Percentiles rank a stretch among this genome's conserved stretches.
phyloP scores from a whole-genome alignment of 768 basidiomycete genomes.

The Russula abietina region DNA sequence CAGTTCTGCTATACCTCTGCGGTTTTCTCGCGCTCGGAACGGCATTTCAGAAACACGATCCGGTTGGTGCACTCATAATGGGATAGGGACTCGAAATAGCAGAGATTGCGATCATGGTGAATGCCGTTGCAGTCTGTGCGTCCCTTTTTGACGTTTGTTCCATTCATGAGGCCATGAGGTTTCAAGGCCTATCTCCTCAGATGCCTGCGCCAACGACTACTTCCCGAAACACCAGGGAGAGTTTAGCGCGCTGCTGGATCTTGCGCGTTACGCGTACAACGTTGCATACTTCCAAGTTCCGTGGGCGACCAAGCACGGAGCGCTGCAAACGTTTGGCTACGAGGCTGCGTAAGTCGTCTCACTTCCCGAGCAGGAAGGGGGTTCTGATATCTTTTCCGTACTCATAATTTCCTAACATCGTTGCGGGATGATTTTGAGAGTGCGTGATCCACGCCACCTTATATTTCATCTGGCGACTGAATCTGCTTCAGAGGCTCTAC shows the following conservation, averaged over 20 bases:
- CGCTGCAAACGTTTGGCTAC: conserved; percentile 54
- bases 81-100: conserved; percentile 70
- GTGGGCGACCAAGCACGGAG: conserved; percentile 56
- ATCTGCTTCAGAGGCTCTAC: conserved; percentile 11
- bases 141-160: conserved; percentile 26
- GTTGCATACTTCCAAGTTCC: conserved; percentile 64
- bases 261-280: conserved; percentile 47
- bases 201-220: conserved; percentile 45
- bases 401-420: conserved; percentile 35
- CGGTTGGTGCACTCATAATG: conserved; percentile 50
- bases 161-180: conserved; percentile 1
- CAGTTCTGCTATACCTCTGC: conserved; percentile 50
- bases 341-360: conserved; percentile 49
- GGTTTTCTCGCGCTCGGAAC: conserved; percentile 57
- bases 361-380: not conserved
- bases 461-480: not conserved
- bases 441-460: conserved; percentile 29
- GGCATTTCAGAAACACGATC: conserved; percentile 47
- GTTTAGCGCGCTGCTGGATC: conserved; percentile 56
- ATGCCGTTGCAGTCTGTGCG: conserved; percentile 57
- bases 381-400: not conserved
- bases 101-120: conserved; percentile 50
- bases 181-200: conserved; percentile 29
- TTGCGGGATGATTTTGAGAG: conserved; percentile 41
- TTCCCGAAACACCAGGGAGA: conserved; percentile 52